These are phyloP conservation scores for Margaritispora aquatica DNA, from an alignment of 495 filamentous ascomycete species.

Conservation along the genomic window DNA sequence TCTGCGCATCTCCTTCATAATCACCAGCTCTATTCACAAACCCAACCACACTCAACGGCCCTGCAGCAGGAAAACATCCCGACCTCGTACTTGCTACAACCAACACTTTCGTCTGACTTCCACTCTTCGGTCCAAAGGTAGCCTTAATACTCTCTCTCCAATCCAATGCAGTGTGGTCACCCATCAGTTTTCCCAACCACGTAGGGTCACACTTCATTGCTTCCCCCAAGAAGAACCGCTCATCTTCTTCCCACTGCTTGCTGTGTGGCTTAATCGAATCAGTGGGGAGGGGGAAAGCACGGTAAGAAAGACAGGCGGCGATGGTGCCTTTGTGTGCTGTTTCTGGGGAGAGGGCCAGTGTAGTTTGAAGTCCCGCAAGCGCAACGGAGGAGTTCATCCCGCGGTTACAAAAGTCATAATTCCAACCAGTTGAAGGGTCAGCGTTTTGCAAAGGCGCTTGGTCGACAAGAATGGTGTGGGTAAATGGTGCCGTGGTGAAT, in stretches of 20 bases:
- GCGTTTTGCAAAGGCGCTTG: constrained; percentile 40
- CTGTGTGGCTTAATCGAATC: background rate
- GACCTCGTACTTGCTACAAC: constrained; percentile 36
- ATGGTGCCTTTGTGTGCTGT: constrained; percentile 30
- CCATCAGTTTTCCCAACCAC: constrained; percentile 38
- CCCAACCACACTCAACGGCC: constrained; percentile 32
- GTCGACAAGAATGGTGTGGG: constrained; percentile 37
- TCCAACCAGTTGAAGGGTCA: constrained; percentile 24
- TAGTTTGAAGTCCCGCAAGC: constrained; percentile 29
- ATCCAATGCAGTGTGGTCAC: constrained; percentile 41
- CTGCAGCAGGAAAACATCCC: constrained; percentile 38
- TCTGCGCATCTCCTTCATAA: constrained; percentile 1
- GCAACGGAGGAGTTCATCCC: constrained; percentile 35
- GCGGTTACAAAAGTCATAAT: constrained; percentile 24
- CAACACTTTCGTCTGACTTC: constrained; percentile 18
- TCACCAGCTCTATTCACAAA: constrained; percentile 23
- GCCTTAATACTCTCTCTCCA: constrained; percentile 36
- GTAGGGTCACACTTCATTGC: constrained; percentile 29
- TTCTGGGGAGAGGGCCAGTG: constrained; percentile 21
- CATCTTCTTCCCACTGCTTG: constrained; percentile 22
- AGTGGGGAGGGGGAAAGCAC: constrained; percentile 17
- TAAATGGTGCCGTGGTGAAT: constrained; percentile 28
- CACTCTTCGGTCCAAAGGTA: constrained; percentile 23
- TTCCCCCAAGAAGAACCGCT: constrained; percentile 34
- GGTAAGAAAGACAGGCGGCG: constrained; percentile 36